Conservation (phyloP, 257 asterid genomes). For the Solanum sitiens region DNA sequence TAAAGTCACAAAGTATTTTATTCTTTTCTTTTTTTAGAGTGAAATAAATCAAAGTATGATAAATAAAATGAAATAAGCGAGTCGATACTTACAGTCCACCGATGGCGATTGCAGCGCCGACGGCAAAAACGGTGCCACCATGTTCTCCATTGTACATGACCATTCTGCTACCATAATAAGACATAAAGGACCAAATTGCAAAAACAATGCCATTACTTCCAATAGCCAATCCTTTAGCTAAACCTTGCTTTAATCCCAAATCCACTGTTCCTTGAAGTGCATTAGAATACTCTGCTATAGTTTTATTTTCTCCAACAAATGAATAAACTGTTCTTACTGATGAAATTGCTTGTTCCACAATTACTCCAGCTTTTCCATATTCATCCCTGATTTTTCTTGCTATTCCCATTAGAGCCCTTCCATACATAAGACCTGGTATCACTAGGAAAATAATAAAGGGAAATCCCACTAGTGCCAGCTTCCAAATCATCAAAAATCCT, state of each 20-base stretch:
- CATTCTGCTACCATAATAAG: constrained; percentile 76
- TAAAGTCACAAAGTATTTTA: neutral
- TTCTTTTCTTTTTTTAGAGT: too few relatives aligned
- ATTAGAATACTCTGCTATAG: constrained; percentile 32
- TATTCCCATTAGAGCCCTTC: constrained; percentile 58
- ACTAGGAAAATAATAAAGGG: constrained; percentile 57
- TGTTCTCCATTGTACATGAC: constrained; percentile 67
- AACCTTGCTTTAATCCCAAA: constrained; percentile 68
- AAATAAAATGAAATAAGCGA: too few relatives aligned
- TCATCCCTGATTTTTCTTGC: constrained; percentile 56
- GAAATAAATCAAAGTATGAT: too few relatives aligned
- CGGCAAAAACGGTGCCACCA: constrained; percentile 89
- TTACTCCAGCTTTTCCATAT: constrained; percentile 46
- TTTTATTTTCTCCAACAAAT: constrained; percentile 65
- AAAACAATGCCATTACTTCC: constrained; percentile 76
- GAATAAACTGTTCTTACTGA: constrained; percentile 82
- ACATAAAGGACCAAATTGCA: constrained; percentile 78
- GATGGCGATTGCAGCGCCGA: constrained; percentile 64
- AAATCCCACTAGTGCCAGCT: constrained; percentile 59
- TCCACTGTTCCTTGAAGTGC: constrained; percentile 71
- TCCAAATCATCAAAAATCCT: constrained; percentile 67
- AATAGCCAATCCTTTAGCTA: constrained; percentile 81
- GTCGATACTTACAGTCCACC: constrained; percentile 73
- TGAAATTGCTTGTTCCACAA: constrained; percentile 78
- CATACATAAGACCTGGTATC: constrained; percentile 84